Evolutionary conservation across 73 alveolate genomes (phyloP), one percentile per base, ranked within the genome.

Genomic region (Paramecium bursaria): DNA sequence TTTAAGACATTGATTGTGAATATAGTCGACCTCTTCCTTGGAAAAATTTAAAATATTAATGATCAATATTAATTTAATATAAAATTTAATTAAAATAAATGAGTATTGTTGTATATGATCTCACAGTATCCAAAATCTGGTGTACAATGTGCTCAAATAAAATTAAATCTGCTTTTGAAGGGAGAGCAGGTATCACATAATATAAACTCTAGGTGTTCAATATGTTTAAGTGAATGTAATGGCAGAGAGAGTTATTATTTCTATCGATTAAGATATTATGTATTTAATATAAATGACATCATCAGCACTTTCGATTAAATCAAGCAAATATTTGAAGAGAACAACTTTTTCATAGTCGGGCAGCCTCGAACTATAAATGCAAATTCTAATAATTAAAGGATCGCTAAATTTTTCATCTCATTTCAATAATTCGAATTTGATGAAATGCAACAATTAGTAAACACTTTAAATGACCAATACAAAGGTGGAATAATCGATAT

Each of bases 61-160:
- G n/a, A n/a, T n/a, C n/a, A n/a, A n/a, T n/a, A n/a, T n/a, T n/a
- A n/a, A n/a, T n/a, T n/a, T n/a, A n/a, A n/a, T n/a, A n/a, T n/a
- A n/a, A n/a, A n/a, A n/a, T n/a, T n/a, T n/a, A n/a, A n/a, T n/a
- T n/a, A n/a, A n/a, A n/a, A n/a, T n/a, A n/a, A n/a, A n/a, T n/a
- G 33, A 26, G 44, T 35, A 67, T 67, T 67, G 60, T 67, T 11
- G 82, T 67, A 19, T 67, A 67, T 67, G 57, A 67, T 67, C 44
- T 67, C 33, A 35, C 82, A 39, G 55, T 67, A 11, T 35, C 82
- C 14, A 67, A 67, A 47, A 67, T 67, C 33, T 67, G 82, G 82
- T 67, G 82, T 67, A 67, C 82, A 4, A 67, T 67, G 82, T 67
- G 82, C 21, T 17, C 33, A 6, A 67, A 67, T 42, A 67, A 67